Evolutionary conservation across 148 eudicot genomes (phyloP).

Genomic region (Nepenthes mirabilis): DNA sequence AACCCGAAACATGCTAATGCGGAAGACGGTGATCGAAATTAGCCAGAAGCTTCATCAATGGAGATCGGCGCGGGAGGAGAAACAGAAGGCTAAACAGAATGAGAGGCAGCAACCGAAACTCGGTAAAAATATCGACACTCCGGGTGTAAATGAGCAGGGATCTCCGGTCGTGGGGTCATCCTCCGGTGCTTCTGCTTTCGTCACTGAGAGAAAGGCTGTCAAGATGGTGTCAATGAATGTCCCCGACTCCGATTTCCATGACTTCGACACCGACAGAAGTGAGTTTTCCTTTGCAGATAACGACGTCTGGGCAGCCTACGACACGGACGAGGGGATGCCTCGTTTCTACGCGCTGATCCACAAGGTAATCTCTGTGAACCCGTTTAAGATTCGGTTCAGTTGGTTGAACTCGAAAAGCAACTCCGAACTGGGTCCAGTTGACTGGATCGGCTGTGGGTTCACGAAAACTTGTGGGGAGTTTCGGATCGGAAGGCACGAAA

Average conservation of each 20-base stretch:
- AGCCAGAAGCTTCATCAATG: conserved; percentile 24
- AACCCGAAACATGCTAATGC: conserved; percentile 28
- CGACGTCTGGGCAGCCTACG: conserved; percentile 65
- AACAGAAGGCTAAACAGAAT: conserved; percentile 18
- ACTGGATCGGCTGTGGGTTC: conserved; percentile 47
- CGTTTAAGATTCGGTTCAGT: conserved; percentile 40
- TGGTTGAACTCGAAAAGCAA: conserved; percentile 51
- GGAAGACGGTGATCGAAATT: conserved; percentile 40
- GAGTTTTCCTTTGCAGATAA: conserved; percentile 36
- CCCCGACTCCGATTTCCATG: conserved; percentile 65
- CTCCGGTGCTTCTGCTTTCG: conserved; percentile 9
- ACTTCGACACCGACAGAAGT: conserved; percentile 41
- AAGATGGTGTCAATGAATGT: conserved; percentile 25
- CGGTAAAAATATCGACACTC: conserved; percentile 5
- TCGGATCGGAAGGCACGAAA: conserved; percentile 31
- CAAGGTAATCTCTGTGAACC: conserved; percentile 29
- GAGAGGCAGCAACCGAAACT: conserved; percentile 16
- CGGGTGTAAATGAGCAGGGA: conserved; percentile 11
- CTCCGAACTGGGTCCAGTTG: conserved; percentile 28
- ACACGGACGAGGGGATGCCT: conserved; percentile 65
- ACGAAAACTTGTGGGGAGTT: conserved; percentile 50
- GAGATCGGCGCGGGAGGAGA: conserved; percentile 21
- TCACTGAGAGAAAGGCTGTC: conserved; percentile 5
- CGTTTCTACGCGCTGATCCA: conserved; percentile 49
- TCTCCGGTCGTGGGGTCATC: not conserved